Conservation (phyloP, 2,329 filamentous ascomycete species). For the Trichoderma brevicompactum region DNA sequence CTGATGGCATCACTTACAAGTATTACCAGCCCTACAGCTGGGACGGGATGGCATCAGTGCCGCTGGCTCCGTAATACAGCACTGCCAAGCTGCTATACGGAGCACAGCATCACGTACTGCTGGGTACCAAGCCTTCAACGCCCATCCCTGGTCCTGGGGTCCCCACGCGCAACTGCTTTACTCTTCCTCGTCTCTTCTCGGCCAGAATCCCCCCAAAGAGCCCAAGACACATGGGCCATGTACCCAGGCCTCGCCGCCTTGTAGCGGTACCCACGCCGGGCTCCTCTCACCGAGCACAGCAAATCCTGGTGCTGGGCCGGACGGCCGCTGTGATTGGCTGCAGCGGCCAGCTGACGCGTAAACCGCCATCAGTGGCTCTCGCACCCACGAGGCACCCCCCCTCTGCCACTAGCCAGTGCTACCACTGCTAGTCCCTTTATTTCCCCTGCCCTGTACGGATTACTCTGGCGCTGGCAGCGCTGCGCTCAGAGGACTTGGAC, state of each 20-base stretch:
- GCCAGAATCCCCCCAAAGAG: no score
- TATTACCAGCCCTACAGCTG: no score
- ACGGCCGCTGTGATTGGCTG: slow-evolving; percentile 38
- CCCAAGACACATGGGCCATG: not conserved
- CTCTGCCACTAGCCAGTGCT: slow-evolving; percentile 12
- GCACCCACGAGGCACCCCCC: slow-evolving; percentile 31
- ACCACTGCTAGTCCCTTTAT: slow-evolving; percentile 35
- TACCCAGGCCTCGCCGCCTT: slow-evolving; percentile 27
- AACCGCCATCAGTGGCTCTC: slow-evolving; percentile 39
- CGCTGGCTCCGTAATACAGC: not conserved
- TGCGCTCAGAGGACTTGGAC: slow-evolving; percentile 4
- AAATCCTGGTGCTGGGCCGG: slow-evolving; percentile 33
- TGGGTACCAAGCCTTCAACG: no score
- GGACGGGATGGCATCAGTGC: no score
- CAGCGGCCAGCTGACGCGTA: slow-evolving; percentile 45
- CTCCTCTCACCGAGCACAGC: slow-evolving; percentile 31
- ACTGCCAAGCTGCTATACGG: not conserved
- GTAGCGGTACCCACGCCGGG: slow-evolving; percentile 39
- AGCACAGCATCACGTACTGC: no score
- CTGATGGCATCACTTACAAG: not conserved
- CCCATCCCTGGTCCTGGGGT: no score
- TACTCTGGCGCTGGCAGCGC: slow-evolving; percentile 21
- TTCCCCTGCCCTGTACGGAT: slow-evolving; percentile 34
- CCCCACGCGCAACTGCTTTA: not conserved
- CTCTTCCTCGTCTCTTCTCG: not conserved